These are phyloP conservation scores for Murraya paniculata DNA, from an alignment of 345 rosid species.

Conservation along the genomic window DNA sequence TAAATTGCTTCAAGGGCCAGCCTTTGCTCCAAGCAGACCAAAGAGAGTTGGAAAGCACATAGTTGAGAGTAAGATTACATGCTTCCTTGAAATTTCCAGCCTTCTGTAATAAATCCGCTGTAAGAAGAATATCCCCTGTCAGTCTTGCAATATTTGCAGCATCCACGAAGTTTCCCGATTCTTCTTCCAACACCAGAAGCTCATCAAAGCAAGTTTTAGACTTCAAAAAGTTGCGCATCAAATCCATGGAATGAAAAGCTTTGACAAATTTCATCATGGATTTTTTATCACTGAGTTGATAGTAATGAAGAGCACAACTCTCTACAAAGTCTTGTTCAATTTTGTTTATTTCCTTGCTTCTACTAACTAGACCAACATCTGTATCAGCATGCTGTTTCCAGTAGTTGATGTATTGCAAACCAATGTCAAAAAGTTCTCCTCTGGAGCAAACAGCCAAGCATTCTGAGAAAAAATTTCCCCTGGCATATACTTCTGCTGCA, in stretches of 20 bases:
- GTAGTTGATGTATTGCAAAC: constrained; percentile 35
- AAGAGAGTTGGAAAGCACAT: constrained; percentile 37
- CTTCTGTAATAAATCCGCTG: constrained; percentile 37
- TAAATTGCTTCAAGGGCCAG: constrained; percentile 50
- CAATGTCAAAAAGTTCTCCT: constrained; percentile 42
- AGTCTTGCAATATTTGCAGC: constrained; percentile 36
- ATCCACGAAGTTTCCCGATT: constrained; percentile 33
- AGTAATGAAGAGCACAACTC: constrained; percentile 35
- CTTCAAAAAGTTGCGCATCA: constrained; percentile 29
- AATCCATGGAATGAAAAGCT: constrained; percentile 25
- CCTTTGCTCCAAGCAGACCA: constrained; percentile 41
- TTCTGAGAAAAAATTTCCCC: constrained; percentile 28
- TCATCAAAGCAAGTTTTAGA: constrained; percentile 32
- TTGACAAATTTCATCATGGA: constrained; percentile 38
- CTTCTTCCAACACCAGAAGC: constrained; percentile 36
- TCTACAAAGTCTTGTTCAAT: constrained; percentile 37
- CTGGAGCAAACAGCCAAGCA: constrained; percentile 32
- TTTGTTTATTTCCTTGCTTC: constrained; percentile 26
- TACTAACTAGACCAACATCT: not conserved
- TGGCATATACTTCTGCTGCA: constrained; percentile 45
- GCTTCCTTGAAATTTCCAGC: constrained; percentile 35
- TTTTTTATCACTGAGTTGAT: constrained; percentile 21
- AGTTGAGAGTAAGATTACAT: constrained; percentile 27
- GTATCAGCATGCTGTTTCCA: constrained; percentile 29
- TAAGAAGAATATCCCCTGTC: constrained; percentile 34